Base-by-base conservation (phyloP, 257 asterid genomes). In the Leptodermis oblonga region DNA sequence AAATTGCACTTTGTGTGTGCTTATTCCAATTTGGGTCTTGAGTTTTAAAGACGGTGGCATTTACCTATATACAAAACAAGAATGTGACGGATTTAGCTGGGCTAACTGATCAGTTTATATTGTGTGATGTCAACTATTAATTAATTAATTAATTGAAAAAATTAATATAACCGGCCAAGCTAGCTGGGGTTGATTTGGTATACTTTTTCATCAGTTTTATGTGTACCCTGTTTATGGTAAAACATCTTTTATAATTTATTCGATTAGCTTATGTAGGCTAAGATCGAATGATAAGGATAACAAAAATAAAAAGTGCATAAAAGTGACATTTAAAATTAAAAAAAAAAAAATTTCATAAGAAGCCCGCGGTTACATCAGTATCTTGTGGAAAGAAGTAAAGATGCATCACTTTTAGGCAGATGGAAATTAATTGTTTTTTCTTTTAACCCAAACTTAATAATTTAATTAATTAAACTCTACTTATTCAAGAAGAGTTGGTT, bases 1-100 rank as follows among this genome's bases (percentile, higher is more conserved):
- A 15, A 20, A n/a, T 0, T 20, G 17, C 58, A n/a, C n/a, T n/a
- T n/a, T n/a, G n/a, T n/a, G n/a, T n/a, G n/a, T n/a, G n/a, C n/a
- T n/a, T n/a, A n/a, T n/a, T n/a, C n/a, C n/a, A n/a, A n/a, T n/a
- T n/a, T n/a, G n/a, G n/a, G n/a, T n/a, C n/a, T n/a, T n/a, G n/a
- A n/a, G 10, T 45, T 45, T 45, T 45, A 52, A 20, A 6, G 4
- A n/a, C 20, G 55, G n/a, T 22, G 5, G 58, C 55, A 22, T 25
- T 60, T 46, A 70, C 41, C 18, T 12, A 41, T 30, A 46, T 60
- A 70, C 52, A 52, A 46, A 70, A 70, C 52, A 52, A 71, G 53
- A 61, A 61, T 48, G 46, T 53, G 53, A 28, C 56, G 31, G 59
- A 52, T 52, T 73, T 73, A 73, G 77, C 77, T 73, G 77, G 77